Base-by-base conservation (phyloP, 2,329 filamentous ascomycete species). In the Polytolypa hystricis region DNA sequence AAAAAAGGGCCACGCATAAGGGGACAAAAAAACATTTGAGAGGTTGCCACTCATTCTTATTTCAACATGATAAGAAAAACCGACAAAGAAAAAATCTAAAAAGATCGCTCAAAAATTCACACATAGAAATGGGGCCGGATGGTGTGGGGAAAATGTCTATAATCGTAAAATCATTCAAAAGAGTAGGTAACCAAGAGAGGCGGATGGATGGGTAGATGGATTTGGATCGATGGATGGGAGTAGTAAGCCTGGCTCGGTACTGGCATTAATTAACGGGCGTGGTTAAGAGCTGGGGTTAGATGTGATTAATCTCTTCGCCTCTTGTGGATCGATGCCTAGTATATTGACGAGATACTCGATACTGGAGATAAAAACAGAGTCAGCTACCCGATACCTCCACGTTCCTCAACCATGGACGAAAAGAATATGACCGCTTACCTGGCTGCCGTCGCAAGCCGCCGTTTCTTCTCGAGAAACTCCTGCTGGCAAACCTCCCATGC, bases 401-500 rank as follows among this genome's bases (percentile, higher is more conserved):
- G n/a, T n/a, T n/a, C n/a, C n/a, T n/a, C n/a, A n/a, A n/a, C 15
- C 19, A 30, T 7, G 2, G 16, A 30, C 30, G 14, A 29, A 33
- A 28, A 15, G 18, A 20, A 31, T 23, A 33, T 25, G 28, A 35
- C 18, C 32, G 72, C 79, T 73, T 64, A 94, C 86, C 83, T 89
- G 48, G 85, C 82, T 49, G 81, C 77, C 35, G 69, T 71, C 30
- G 75, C 73, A 54, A 86, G 72, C 53, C 72, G 70, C 52, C 72
- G 70, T 61, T 79, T 80, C 53, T 85, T 71, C 42, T 74, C 72
- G 50, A 83, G 77, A 58, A 93, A 89, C 43, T 77, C 72, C 46
- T 80, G 69, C 57, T 84, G 77, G 54, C 81, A 84, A 49, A 77
- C 71, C 51, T 83, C 79, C 78, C 80, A 84, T 11, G 74, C 73